phyloP scores from a whole-genome alignment of 2,329 filamentous ascomycete species.

The Westerdykella sp. region DNA sequence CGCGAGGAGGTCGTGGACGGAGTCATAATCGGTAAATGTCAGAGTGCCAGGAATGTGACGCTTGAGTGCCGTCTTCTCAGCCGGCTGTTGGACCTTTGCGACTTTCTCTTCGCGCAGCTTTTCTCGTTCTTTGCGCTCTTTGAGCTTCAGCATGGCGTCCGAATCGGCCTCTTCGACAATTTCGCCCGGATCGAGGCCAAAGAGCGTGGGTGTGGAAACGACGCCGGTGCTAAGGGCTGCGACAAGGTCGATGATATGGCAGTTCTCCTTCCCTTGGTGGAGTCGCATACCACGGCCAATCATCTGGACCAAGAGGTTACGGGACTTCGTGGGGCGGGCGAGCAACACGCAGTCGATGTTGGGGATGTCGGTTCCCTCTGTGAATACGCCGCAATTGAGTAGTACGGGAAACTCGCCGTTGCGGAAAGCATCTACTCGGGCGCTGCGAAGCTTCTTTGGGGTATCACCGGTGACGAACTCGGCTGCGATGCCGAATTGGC shows the following conservation, averaged over 20 bases:
- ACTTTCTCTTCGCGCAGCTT: conserved; percentile 39
- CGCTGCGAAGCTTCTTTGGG: conserved; percentile 57
- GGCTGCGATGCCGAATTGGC: conserved; percentile 72
- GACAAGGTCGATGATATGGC: conserved; percentile 95
- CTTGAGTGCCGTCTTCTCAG: conserved; percentile 51
- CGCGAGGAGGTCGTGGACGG: conserved; percentile 81
- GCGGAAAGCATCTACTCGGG: conserved; percentile 70
- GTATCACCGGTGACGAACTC: conserved; percentile 83
- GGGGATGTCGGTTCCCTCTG: conserved; percentile 94
- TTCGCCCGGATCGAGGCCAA: conserved; percentile 80
- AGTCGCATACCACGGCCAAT: conserved; percentile 90
- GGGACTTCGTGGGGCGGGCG: conserved; percentile 79
- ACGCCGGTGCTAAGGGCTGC: conserved; percentile 78
- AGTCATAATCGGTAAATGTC: conserved; percentile 84
- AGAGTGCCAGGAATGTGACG: conserved; percentile 45
- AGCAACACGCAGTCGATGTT: conserved; percentile 93
- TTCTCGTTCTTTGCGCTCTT: conserved; percentile 42
- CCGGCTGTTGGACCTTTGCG: conserved; percentile 72
- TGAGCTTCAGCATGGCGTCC: conserved; percentile 54
- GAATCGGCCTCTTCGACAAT: conserved; percentile 62
- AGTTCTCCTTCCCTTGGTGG: conserved; percentile 73
- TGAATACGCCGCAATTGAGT: conserved; percentile 93
- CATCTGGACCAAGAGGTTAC: conserved; percentile 96
- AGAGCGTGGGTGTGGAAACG: conserved; percentile 83
- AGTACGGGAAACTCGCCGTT: conserved; percentile 74